Percentiles rank a stretch among this genome's conserved stretches.
These are phyloP conservation scores for Amyloporia xantha DNA, from an alignment of 768 basidiomycete genomes.

Conservation along the genomic window DNA sequence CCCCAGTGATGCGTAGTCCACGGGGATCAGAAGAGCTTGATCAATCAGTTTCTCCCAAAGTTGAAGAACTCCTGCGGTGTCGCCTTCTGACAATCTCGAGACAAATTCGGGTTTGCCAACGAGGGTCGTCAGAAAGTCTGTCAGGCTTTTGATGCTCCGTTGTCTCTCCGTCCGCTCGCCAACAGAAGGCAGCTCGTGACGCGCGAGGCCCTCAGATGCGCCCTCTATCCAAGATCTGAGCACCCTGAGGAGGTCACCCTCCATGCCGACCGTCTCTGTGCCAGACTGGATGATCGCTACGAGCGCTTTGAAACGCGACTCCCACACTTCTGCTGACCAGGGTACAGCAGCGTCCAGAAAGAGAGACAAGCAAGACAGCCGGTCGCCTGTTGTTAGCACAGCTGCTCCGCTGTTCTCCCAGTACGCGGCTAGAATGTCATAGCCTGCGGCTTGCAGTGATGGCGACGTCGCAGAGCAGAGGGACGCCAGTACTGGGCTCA, in stretches of 20 bases:
- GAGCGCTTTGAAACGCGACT: constrained; percentile 61
- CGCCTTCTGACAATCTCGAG: constrained; percentile 54
- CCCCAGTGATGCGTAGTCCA: constrained; percentile 10
- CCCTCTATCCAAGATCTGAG: constrained; percentile 61
- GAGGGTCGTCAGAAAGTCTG: constrained; percentile 47
- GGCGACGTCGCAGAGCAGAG: constrained; percentile 54
- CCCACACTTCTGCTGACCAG: constrained; percentile 69
- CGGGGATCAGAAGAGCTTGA: constrained; percentile 33
- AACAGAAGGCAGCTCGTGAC: constrained; percentile 25
- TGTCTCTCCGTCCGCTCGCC: constrained; percentile 50
- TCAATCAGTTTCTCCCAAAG: constrained; percentile 60
- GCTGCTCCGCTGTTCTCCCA: constrained; percentile 52
- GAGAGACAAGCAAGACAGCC: constrained; percentile 57
- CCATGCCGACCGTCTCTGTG: constrained; percentile 56
- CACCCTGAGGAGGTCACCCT: constrained; percentile 46
- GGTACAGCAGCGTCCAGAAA: constrained; percentile 40
- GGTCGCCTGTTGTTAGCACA: constrained; percentile 46
- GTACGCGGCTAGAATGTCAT: constrained; percentile 65
- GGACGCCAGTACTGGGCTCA: constrained; percentile 54
- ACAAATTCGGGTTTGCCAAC: constrained; percentile 46
- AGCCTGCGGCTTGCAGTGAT: constrained; percentile 59
- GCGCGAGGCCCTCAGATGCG: constrained; percentile 47
- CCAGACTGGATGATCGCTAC: constrained; percentile 57
- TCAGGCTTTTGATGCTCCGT: constrained; percentile 54
- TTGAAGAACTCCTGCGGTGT: constrained; percentile 46